Evolutionary conservation across 2,329 filamentous ascomycete species (phyloP), one percentile per base, ranked within the genome.

Genomic region (Xylaria sp.): DNA sequence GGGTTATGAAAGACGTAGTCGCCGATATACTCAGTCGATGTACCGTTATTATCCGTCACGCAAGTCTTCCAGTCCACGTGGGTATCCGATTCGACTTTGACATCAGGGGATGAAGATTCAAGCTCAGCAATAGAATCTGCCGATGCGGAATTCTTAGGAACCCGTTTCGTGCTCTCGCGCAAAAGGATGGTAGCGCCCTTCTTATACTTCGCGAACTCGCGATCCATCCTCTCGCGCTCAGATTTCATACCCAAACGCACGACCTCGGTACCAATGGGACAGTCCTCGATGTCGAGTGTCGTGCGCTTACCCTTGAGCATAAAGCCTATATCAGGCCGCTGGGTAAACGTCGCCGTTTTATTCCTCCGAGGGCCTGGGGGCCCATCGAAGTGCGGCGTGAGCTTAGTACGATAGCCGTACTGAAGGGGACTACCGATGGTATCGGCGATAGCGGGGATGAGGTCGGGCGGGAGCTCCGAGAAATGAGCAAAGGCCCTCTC

Each of bases 231-330:
- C 76, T 87, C 86, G n/a, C 95, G 86, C 83, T 98, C 95, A 8
- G 87, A 86, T 74, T 87, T 89, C 84, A 98, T 90, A 32, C 95
- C 96, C 73, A 88, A 85, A 32, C 93, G 88, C 18, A 99, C 91
- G 46, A 92, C 92, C 37, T 93, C 90, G 1, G 96, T 99, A 60
- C 93, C 96, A 70, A 99, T 97, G 6, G 96, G 96, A 75, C 96
- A 99, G 79, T 98, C 94, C 80, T 99, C 96, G 72, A 99, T 98
- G 78, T 99, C 96, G 71, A 99, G 84, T 2, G 94, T 94, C 70
- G 86, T 86, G 66, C 91, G 87, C 57, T 88, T 88, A n/a, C 92
- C 93, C 81, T 98, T 98, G 71, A 87, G 86, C 86, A 94, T 96
- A 82, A 97, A 99, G 9, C 96, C 96, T 74, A 98, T 93, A 2